Evolutionary conservation across 108 stramenopile species (phyloP), one percentile per base, ranked within the genome.

Genomic region (Seminavis robusta): DNA sequence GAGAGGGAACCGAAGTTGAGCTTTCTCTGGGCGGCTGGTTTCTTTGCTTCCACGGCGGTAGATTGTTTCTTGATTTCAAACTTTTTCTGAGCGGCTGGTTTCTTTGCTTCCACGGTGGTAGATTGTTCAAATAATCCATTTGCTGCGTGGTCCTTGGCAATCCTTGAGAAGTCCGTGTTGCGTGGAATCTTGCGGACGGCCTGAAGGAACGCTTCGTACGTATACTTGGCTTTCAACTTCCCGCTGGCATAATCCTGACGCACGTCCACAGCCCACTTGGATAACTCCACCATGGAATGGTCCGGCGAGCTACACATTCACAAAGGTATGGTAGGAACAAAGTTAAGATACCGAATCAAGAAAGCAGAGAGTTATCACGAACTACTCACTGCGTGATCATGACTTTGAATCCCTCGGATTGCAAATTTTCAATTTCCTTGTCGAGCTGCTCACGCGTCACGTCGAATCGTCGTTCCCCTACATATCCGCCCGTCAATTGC

Each of bases 401-500:
- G 7, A 69, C 60, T 28, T 69, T 60, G 33, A 69, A 69, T 2
- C 68, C 68, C 30, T 69, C 60, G 2, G 38, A 42, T 49, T 61
- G 5, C 16, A 69, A 44, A 39, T 69, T 49, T 25, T 37, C 60
- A 27, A 69, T 48, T 28, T 55, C 68, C 8, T 11, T 23, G 25
- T 69, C 54, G 19, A 69, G 46, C 20, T 34, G 60, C 21, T 44
- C 54, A 20, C 52, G 23, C 4, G 25, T 16, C 0, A 69, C 52
- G 13, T 61, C 48, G 53, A 31, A 46, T 9, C 28, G 44, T n/a
- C 56, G 47, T n/a, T 76, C 72, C 13, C 83, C 83, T 4, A 84
- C 69, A 52, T 74, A 77, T 2, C 80, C 80, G 9, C 71, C 77
- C 16, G 77, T 74, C 0, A 84, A 69, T 17, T 61, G 66, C 0